Conservation (phyloP, 257 asterid genomes). For the Capsicum baccatum region DNA sequence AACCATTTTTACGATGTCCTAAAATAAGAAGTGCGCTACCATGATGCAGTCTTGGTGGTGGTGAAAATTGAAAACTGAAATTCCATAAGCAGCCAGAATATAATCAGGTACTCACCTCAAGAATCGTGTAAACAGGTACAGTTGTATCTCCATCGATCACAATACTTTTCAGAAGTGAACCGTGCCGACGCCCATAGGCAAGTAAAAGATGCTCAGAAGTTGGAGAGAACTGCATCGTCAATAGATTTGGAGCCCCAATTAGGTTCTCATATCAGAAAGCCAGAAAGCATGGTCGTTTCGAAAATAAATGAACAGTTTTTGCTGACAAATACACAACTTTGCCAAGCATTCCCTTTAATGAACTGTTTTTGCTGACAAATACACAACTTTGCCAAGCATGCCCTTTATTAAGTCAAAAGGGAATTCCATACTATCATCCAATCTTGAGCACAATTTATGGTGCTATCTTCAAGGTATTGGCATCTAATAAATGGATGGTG, state of each 20-base stretch:
- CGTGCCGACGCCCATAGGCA: slow-evolving; percentile 95
- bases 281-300: neutral
- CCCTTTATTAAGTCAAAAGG: neutral
- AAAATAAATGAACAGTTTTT: neutral
- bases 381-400: neutral
- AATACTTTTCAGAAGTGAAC: slow-evolving; percentile 89
- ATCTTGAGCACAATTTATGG: neutral
- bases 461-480: slow-evolving; percentile 4
- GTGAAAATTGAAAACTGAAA: neutral
- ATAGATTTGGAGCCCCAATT: slow-evolving; percentile 26
- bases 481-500: neutral
- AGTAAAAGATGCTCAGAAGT: slow-evolving; percentile 94
- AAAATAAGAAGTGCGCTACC: neutral
- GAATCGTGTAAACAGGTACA: slow-evolving; percentile 81
- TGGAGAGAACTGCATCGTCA: slow-evolving; percentile 82
- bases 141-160: slow-evolving; percentile 89
- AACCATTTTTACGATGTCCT: neutral
- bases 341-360: neutral
- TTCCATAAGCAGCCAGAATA: slow-evolving; percentile 11
- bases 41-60: slow-evolving; percentile 1
- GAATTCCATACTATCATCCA: neutral
- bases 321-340: neutral
- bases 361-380: neutral
- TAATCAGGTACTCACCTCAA: slow-evolving; percentile 61
- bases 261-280: slow-evolving; percentile 23